These are phyloP conservation scores for Hippophae rhamnoides DNA, from an alignment of 306 rosid species.

Conservation along the genomic window DNA sequence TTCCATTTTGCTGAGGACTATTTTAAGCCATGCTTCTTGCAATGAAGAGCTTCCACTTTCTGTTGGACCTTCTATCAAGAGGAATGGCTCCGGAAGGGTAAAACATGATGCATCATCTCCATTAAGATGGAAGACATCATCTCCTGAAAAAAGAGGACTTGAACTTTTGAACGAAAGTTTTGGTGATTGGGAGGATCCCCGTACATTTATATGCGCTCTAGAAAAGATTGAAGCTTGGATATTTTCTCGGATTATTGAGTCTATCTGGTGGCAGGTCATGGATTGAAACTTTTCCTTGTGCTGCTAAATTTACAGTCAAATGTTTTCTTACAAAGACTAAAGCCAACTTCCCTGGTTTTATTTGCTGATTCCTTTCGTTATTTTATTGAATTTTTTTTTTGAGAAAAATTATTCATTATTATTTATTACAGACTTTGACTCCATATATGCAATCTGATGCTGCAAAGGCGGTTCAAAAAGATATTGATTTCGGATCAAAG, in stretches of 20 bases:
- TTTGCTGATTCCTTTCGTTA: no score
- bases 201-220: conserved; percentile 47
- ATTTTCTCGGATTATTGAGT: conserved; percentile 87
- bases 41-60: conserved; percentile 23
- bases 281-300: conserved; percentile 4
- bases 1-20: conserved; percentile 65
- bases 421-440: conserved; percentile 62
- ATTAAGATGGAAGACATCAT: conserved; percentile 54
- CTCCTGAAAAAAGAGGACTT: conserved; percentile 36
- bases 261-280: conserved; percentile 97
- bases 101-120: conserved; percentile 32
- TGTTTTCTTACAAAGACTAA: no score
- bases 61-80: conserved; percentile 31
- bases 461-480: conserved; percentile 29
- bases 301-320: conserved; percentile 6
- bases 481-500: conserved; percentile 26
- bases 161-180: conserved; percentile 30
- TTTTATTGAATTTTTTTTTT: no score
- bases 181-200: conserved; percentile 55
- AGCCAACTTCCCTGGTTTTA: no score
- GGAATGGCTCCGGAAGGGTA: conserved; percentile 40
- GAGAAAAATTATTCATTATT: background rate
- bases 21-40: conserved; percentile 45
- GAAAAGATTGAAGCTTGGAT: conserved; percentile 91
- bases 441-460: conserved; percentile 76